Evolutionary conservation across 2,329 filamentous ascomycete species (phyloP), one percentile per base, ranked within the genome.

Genomic region (Penicillium crustosum): DNA sequence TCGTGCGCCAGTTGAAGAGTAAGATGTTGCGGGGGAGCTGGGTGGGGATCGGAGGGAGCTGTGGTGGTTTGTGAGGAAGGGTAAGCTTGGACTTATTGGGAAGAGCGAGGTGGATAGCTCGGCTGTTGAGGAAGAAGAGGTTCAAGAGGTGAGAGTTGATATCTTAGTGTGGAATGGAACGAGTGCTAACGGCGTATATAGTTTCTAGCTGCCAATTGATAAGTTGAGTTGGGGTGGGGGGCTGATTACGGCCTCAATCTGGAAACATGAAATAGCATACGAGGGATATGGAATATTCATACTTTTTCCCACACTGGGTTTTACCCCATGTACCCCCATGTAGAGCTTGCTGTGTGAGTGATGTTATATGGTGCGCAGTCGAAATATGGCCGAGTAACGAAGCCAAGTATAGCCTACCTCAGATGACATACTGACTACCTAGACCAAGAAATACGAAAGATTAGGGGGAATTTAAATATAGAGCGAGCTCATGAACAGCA

Each of bases 21-120:
- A 86, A 86, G 55, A 71, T 97, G 1, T 73, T 92, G 8, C 82
- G 80, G 0, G 89, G 0, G 83, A 89, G 64, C 75, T 97, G 3
- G 86, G 87, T 38, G 92, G 91, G 0, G 89, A 95, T 66, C 80
- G 91, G 53, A 83, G 83, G 61, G 91, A 95, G 68, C 86, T 97
- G 77, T 97, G 92, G 92, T 89, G 85, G 78, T 80, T 83, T 64
- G 77, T 96, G 25, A 82, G 88, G 65, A 83, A 79, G 58, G 84
- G 82, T 42, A 85, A 80, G 64, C 76, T 96, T 55, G 90, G 92
- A 0, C 77, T 96, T 70, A 87, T 97, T 66, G 86, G 89, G 61
- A 79, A 81, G 52, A 80, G 77, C 48, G 78, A 85, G 67, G 84
- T 82, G 2, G 85, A 89, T 43, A 77, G 80, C 19, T 92, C 89